Evolutionary conservation across 352 stramenopile genomes (phyloP), one percentile per base, ranked within the genome.

Genomic region (Globisporangium alternatum): DNA sequence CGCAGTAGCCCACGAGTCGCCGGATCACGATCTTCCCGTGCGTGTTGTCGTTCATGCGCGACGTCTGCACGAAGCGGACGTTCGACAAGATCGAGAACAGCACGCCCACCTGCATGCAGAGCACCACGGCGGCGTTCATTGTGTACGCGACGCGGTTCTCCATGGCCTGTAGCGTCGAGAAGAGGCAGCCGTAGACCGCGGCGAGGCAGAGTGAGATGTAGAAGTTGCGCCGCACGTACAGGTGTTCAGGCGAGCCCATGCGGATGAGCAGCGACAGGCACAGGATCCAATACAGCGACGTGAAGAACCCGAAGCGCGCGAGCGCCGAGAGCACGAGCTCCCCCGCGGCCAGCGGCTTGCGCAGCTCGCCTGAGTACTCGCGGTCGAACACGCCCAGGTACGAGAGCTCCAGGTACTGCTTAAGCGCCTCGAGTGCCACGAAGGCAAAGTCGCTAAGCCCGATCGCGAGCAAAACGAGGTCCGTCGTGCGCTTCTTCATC

Each of bases 181-280:
- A 70, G 64, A 88, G 71, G 56, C 67, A 80, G 61, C 82, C 82
- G 60, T 89, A 91, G 61, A 81, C 68, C 19, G 74, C 41, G 22
- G 80, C 75, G 9, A 77, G 60, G 41, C 82, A 55, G 33, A 80
- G 65, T 31, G 82, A 89, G 31, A 89, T 48, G 28, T 77, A 25
- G 48, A 88, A 70, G 54, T 71, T 89, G 25, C 72, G 72, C 2
- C 71, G 72, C 41, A 79, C 64, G 56, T 88, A 77, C 15, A 89
- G 75, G 31, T 73, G 67, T 48, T 91, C 78, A 45, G 87, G 56
- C 31, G 74, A 80, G 47, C 80, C 78, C 22, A 87, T 60, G 47
- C 82, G 77, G 75, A 91, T 80, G 64, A 89, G 75, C 70, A 89
- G 64, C 71, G 82, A 91, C 33, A 91, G 72, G 55, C 77, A 89